phyloP scores from a whole-genome alignment of 2,329 filamentous ascomycete genomes.

The Cryphonectria carpinicola region DNA sequence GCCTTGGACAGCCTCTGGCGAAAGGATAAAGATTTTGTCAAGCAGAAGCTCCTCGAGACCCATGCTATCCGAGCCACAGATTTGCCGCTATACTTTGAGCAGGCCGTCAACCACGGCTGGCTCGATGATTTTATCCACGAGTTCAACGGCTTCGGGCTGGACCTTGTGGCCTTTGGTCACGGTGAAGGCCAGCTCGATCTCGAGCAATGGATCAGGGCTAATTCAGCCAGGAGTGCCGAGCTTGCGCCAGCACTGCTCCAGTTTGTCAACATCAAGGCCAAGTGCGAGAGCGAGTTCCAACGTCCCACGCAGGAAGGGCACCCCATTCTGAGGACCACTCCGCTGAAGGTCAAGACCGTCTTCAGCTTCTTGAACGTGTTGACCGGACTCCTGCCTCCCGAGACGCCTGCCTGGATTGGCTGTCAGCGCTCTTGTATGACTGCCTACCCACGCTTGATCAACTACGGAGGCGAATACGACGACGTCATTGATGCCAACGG shows the following conservation, averaged over 20 bases:
- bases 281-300: constrained; percentile 76
- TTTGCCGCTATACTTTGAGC: constrained; percentile 73
- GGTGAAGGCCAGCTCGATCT: constrained; percentile 80
- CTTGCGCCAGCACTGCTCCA: constrained; percentile 75
- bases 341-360: constrained; percentile 83
- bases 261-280: constrained; percentile 83
- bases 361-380: constrained; percentile 79
- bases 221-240: constrained; percentile 66
- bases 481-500: constrained; percentile 88
- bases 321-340: constrained; percentile 63
- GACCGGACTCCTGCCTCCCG: constrained; percentile 64
- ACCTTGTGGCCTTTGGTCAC: constrained; percentile 84
- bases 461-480: constrained; percentile 91
- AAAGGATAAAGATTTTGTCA: constrained; percentile 87
- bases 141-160: constrained; percentile 82
- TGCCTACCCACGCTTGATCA: constrained; percentile 91
- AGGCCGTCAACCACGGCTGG: constrained; percentile 82
- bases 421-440: constrained; percentile 89
- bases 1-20: constrained; percentile 91
- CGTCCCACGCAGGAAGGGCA: constrained; percentile 64
- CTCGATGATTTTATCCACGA: constrained; percentile 78
- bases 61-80: constrained; percentile 73
- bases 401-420: constrained; percentile 69
- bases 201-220: constrained; percentile 76
- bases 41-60: constrained; percentile 74